phyloP scores from a whole-genome alignment of 257 asterid genomes.

The Fraxinus excelsior region DNA sequence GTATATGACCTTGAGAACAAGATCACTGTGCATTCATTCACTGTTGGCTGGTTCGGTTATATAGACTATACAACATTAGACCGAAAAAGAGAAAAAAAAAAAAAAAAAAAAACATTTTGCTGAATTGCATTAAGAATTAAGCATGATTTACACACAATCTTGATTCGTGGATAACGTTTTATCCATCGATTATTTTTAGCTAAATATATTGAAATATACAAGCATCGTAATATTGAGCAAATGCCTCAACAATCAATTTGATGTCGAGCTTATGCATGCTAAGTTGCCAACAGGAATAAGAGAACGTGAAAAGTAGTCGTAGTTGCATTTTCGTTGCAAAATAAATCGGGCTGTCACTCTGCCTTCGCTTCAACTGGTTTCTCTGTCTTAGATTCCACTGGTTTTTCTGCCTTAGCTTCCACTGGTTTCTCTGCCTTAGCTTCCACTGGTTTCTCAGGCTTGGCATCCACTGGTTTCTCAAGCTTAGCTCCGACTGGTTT shows the following conservation, averaged over 20 bases:
- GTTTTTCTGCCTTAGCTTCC: not conserved
- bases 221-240: not conserved
- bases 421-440: not conserved
- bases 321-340: not conserved
- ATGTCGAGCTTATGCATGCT: not conserved
- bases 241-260: not conserved
- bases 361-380: not conserved
- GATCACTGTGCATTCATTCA: not conserved
- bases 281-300: not conserved
- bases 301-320: not conserved
- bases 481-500: not conserved
- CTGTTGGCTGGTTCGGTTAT: not conserved
- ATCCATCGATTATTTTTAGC: not conserved
- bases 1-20: not conserved
- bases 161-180: not conserved
- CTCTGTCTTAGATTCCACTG: not conserved
- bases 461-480: constrained; percentile 2
- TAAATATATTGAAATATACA: not conserved
- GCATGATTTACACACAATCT: not conserved
- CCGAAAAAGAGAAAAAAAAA: no score
- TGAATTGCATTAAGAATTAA: not conserved
- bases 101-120: not conserved
- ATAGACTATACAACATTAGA: not conserved
- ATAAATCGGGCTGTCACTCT: not conserved
- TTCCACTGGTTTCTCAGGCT: not conserved